Conservation (phyloP, 2,329 filamentous ascomycete species). For the Metarhizium anisopliae region DNA sequence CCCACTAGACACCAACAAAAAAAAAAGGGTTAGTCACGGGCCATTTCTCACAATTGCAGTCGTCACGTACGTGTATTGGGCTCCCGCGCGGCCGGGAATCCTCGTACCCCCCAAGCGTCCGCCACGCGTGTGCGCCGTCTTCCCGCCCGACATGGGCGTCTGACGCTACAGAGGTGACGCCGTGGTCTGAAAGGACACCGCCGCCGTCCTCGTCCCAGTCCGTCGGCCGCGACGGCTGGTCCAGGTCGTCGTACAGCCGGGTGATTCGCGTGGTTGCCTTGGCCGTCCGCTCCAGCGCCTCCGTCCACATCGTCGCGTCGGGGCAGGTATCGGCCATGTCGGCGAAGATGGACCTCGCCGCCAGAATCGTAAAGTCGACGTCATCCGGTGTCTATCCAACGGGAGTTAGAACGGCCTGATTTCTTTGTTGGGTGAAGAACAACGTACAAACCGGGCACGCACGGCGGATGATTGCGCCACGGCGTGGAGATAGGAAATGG, state of each 20-base stretch:
- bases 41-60: no score
- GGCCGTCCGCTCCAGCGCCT: constrained; percentile 56
- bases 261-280: background rate
- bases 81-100: no score
- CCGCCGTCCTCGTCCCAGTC: no score
- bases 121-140: background rate
- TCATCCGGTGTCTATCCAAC: constrained; percentile 66
- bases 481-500: constrained; percentile 92
- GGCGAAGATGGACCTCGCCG: constrained; percentile 82
- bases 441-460: constrained; percentile 63
- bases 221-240: no score
- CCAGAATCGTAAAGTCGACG: constrained; percentile 91
- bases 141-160: background rate
- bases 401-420: background rate
- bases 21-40: no score
- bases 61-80: no score
- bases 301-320: constrained; percentile 84
- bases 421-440: background rate
- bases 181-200: background rate
- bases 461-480: constrained; percentile 93
- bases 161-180: background rate
- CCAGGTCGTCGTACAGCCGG: background rate
- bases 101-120: background rate
- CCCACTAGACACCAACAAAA: no score
- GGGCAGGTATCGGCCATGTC: constrained; percentile 91